Base-by-base conservation (phyloP, 2,329 filamentous ascomycete species). In the Pseudogymnoascus sp. region DNA sequence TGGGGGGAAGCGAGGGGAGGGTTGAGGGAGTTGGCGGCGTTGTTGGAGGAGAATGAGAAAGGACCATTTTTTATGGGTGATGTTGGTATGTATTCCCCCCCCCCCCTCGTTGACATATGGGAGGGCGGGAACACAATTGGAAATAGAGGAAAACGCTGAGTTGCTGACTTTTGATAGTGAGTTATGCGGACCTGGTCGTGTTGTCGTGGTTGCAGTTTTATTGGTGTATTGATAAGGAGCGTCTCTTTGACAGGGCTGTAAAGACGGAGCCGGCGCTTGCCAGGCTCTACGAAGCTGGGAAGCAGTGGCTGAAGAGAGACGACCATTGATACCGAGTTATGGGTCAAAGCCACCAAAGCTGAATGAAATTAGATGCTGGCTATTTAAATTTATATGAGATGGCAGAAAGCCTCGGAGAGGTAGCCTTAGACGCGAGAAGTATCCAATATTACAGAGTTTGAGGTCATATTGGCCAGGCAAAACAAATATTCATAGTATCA, bases 1-100 rank as follows among this genome's bases (percentile, higher is more conserved):
- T 88, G 80, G 78, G 72, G 76, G 11, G 70, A 70, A 0, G 79
- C 77, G 0, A 71, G 75, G 57, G 75, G 69, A 1, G 65, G 84
- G 60, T 67, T 89, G 64, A 78, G 79, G 65, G 80, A 64, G 25
- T 35, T 69, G 16, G 67, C 59, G 3, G 47, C 25, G 9, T 8
- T 67, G 12, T 22, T 68, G 11, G 47, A 54, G 25, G 62, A 84
- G 71, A 80, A 80, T 37, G 68, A 73, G 0, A 76, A 78, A 0
- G 87, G 87, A 0, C 81, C 82, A 0, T 89, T 82, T 68, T 83
- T 89, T 60, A 57, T 81, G 63, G 87, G 87, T 0, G 72, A 79
- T 54, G 77, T 76, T 35, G 60, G 65, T n/a, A n/a, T n/a, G n/a
- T n/a, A n/a, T n/a, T n/a, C n/a, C n/a, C n/a, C n/a, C n/a, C n/a